Conservation (phyloP, 768 basidiomycete genomes). For the Suillus weaverae region DNA sequence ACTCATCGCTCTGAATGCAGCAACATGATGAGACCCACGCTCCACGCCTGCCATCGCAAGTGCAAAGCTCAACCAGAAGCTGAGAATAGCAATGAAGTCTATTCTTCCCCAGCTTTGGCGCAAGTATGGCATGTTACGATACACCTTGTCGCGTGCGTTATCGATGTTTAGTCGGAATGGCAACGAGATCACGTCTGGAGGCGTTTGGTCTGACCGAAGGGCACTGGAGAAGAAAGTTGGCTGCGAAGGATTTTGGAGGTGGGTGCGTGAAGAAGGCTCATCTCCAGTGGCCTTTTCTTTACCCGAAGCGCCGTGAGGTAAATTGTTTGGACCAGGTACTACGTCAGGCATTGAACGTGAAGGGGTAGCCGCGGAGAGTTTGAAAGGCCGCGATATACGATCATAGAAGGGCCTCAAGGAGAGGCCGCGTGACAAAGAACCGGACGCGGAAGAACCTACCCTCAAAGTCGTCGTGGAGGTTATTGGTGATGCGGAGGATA, state of each 20-base stretch:
- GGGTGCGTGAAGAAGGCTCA: conserved; percentile 25
- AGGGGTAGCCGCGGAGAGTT: conserved; percentile 33
- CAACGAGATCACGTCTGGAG: conserved; percentile 48
- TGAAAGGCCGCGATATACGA: conserved; percentile 56
- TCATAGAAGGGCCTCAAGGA: conserved; percentile 46
- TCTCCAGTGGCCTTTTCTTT: background rate
- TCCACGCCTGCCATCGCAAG: conserved; percentile 73
- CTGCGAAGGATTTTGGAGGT: conserved; percentile 45
- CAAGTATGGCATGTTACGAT: conserved; percentile 79
- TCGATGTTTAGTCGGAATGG: conserved; percentile 65
- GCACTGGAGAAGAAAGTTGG: conserved; percentile 52
- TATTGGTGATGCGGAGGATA: conserved; percentile 36
- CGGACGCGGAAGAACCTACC: conserved; percentile 22
- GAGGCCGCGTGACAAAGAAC: conserved; percentile 44
- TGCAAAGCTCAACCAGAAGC: conserved; percentile 84
- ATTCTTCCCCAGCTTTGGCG: conserved; percentile 92
- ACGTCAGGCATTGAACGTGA: conserved; percentile 15
- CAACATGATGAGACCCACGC: conserved; percentile 68
- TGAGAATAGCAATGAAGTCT: conserved; percentile 81
- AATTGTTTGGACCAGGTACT: background rate
- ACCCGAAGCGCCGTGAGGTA: background rate
- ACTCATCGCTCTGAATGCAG: conserved; percentile 85
- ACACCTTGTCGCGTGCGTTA: conserved; percentile 54
- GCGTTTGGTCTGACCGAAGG: conserved; percentile 40
- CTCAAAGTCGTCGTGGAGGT: conserved; percentile 29